phyloP scores from a whole-genome alignment of 225 moss, liverwort and hornwort genomes.

The Rhytidiadelphus loreus region DNA sequence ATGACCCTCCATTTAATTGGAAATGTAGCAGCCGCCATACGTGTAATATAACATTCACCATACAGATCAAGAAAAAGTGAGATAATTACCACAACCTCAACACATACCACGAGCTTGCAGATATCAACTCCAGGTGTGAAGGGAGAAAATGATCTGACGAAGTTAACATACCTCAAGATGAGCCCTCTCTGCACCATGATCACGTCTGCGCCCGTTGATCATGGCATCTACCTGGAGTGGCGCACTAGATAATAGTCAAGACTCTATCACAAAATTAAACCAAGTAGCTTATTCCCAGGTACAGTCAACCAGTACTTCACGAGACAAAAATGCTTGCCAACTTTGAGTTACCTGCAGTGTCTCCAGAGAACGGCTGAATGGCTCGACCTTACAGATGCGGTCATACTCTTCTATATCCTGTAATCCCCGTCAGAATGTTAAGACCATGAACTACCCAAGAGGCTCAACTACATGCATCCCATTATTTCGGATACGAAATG shows the following conservation, averaged over 20 bases:
- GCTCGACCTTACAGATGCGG: conserved; percentile 94
- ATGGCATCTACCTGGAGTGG: conserved; percentile 73
- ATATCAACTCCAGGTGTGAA: background rate
- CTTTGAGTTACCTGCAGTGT: conserved; percentile 48
- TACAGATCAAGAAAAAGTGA: background rate
- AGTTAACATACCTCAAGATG: conserved; percentile 64
- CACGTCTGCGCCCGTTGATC: conserved; percentile 91
- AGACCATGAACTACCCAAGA: background rate
- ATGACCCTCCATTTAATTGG: background rate
- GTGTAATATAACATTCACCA: background rate
- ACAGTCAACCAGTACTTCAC: background rate
- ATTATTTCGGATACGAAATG: background rate
- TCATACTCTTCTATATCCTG: conserved; percentile 90
- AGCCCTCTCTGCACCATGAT: conserved; percentile 96
- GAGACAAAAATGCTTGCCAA: background rate
- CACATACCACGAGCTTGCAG: background rate
- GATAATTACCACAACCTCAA: background rate
- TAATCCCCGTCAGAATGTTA: background rate
- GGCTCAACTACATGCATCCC: background rate
- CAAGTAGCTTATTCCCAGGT: background rate
- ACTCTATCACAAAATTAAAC: background rate
- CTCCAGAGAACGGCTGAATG: conserved; percentile 63
- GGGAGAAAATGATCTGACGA: background rate
- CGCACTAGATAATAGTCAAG: background rate
- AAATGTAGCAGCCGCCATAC: background rate